Percentiles rank a stretch among this genome's conserved stretches.
phyloP scores from a whole-genome alignment of 305 asterid species.

The Plantago lanceolata region DNA sequence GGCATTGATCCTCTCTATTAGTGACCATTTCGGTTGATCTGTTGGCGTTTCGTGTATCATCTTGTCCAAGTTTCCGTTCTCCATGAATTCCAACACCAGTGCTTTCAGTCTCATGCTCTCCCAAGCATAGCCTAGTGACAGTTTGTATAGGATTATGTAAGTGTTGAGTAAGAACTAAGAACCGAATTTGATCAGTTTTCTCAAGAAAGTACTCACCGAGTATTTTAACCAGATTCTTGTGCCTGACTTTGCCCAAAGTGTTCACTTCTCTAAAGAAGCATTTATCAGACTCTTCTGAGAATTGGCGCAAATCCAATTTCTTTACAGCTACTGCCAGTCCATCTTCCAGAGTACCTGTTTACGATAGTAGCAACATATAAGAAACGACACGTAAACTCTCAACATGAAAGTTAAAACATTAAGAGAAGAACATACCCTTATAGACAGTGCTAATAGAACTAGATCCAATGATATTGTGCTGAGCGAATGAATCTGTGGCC shows the following conservation, averaged over 20 bases:
- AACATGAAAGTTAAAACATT: background rate
- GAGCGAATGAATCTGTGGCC: constrained; percentile 55
- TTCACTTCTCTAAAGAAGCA: constrained; percentile 66
- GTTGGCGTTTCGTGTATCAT: constrained; percentile 34
- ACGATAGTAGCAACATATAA: background rate
- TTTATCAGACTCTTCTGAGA: constrained; percentile 54
- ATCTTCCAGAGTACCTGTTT: constrained; percentile 34
- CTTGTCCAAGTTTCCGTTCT: constrained; percentile 67
- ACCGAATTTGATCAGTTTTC: background rate
- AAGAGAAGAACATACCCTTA: constrained; percentile 28
- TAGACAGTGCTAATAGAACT: constrained; percentile 73
- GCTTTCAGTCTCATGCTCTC: constrained; percentile 64
- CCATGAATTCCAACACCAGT: constrained; percentile 70
- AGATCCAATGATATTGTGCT: constrained; percentile 58
- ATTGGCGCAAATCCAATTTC: constrained; percentile 49
- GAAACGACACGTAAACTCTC: background rate
- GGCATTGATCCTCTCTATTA: constrained; percentile 46
- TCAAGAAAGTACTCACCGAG: background rate
- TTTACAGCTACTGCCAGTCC: constrained; percentile 59
- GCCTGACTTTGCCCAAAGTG: constrained; percentile 52
- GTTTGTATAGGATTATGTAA: background rate
- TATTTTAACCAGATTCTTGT: constrained; percentile 68
- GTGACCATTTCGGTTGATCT: constrained; percentile 32
- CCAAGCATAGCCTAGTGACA: constrained; percentile 69
- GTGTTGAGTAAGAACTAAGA: background rate